phyloP scores from a whole-genome alignment of 345 rosid species.

The Rhodamnia rubescens region DNA sequence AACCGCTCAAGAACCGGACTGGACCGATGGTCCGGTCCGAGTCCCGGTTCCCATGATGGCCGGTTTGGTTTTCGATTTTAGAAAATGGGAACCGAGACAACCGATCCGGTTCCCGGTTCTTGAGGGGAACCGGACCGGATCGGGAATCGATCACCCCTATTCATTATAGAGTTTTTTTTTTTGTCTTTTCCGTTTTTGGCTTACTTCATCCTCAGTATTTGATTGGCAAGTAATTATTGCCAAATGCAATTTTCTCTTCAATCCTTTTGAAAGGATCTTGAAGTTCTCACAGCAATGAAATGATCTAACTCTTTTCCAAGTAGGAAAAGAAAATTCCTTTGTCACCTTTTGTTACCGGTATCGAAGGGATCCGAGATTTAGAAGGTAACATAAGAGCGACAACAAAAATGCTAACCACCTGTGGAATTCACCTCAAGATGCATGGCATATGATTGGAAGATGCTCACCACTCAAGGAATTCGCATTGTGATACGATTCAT shows the following conservation, averaged over 20 bases:
- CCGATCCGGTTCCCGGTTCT: too few species aligned
- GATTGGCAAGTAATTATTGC: background rate
- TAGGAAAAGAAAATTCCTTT: background rate
- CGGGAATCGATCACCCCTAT: too few species aligned
- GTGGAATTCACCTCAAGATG: background rate
- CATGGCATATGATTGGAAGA: background rate
- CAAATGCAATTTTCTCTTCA: background rate
- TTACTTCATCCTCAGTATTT: background rate
- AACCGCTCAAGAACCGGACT: too few species aligned
- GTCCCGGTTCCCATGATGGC: too few species aligned
- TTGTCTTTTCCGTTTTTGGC: background rate
- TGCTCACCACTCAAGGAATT: background rate
- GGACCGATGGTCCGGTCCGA: too few species aligned
- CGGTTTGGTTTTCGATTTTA: too few species aligned
- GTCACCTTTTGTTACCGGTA: background rate
- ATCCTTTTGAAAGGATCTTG: background rate
- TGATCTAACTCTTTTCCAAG: background rate
- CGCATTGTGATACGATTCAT: background rate
- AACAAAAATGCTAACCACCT: accelerated
- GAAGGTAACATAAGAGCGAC: background rate
- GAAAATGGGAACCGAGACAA: too few species aligned
- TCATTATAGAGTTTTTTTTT: background rate
- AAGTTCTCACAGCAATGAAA: background rate
- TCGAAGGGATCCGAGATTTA: background rate
- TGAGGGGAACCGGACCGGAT: too few species aligned